Evolutionary conservation across 495 filamentous ascomycete genomes (phyloP).

Genomic region (Penicillium pulvis): DNA sequence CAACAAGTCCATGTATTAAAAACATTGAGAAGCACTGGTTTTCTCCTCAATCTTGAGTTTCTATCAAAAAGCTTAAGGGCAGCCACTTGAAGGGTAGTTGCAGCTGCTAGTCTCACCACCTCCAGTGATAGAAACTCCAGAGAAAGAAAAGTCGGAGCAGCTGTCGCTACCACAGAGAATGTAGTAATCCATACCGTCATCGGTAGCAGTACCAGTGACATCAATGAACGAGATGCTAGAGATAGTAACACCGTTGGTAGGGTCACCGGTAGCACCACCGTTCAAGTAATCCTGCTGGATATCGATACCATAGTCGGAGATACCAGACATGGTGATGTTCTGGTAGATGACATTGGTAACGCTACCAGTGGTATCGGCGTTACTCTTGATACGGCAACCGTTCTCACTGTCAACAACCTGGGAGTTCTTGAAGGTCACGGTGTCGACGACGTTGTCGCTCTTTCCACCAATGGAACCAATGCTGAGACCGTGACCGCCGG

Average conservation of each 20-base stretch:
- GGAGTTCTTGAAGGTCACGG: constrained; percentile 51
- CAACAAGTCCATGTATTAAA: neutral
- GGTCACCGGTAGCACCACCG: constrained; percentile 53
- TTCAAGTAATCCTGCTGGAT: constrained; percentile 66
- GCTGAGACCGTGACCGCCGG: constrained; percentile 60
- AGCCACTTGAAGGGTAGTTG: constrained; percentile 21
- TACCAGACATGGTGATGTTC: constrained; percentile 26
- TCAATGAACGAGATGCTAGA: constrained; percentile 11
- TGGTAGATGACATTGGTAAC: constrained; percentile 27
- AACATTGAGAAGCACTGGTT: neutral
- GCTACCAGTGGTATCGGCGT: constrained; percentile 25
- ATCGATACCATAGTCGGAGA: constrained; percentile 55
- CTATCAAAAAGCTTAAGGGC: constrained; percentile 36
- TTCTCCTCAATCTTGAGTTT: neutral
- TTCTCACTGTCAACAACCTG: constrained; percentile 52
- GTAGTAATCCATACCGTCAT: constrained; percentile 8
- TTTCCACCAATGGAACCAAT: constrained; percentile 65
- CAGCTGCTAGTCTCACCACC: constrained; percentile 15
- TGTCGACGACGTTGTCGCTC: constrained; percentile 56
- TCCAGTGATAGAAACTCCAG: constrained; percentile 12
- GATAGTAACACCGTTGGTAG: constrained; percentile 56
- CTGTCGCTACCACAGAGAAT: constrained; percentile 20
- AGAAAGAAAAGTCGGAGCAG: constrained; percentile 18
- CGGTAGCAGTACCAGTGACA: constrained; percentile 13
- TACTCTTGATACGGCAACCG: constrained; percentile 34